Evolutionary conservation across 2,329 filamentous ascomycete genomes (phyloP).

Genomic region (Aureobasidium sp.): DNA sequence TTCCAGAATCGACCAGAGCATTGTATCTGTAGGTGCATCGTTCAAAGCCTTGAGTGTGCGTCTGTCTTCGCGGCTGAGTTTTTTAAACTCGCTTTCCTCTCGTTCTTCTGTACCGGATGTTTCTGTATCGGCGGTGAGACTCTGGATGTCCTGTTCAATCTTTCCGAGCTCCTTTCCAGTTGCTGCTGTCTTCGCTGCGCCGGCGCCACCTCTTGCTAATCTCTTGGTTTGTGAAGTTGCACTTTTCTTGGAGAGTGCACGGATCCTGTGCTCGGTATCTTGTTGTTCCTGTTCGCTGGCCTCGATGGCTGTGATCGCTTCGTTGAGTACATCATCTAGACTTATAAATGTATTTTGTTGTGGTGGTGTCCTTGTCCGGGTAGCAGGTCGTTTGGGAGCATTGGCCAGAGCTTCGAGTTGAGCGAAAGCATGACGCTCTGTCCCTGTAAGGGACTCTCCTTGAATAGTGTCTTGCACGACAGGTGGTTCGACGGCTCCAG

Average conservation of each 20-base stretch:
- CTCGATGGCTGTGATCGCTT: background rate
- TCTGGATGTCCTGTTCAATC: background rate
- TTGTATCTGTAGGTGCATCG: conserved; percentile 49
- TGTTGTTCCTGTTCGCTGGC: background rate
- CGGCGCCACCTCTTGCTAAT: background rate
- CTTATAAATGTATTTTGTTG: background rate
- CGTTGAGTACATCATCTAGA: conserved; percentile 8
- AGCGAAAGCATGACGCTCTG: background rate
- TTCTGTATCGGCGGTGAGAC: background rate
- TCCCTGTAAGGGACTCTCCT: background rate
- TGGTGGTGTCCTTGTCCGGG: background rate
- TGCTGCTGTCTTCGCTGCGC: background rate
- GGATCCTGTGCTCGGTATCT: background rate
- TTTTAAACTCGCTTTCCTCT: background rate
- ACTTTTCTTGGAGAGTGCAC: background rate
- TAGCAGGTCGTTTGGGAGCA: background rate
- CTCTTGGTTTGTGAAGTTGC: background rate
- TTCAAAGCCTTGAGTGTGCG: conserved; percentile 32
- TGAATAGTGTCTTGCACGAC: background rate
- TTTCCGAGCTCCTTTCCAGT: background rate
- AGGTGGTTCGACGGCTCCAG: background rate
- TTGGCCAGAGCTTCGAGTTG: background rate
- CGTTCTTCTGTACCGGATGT: background rate
- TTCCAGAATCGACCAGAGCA: conserved; percentile 60
- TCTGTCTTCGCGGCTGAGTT: background rate